phyloP scores from a whole-genome alignment of 441 rosid species.

The Theobroma grandiflorum region DNA sequence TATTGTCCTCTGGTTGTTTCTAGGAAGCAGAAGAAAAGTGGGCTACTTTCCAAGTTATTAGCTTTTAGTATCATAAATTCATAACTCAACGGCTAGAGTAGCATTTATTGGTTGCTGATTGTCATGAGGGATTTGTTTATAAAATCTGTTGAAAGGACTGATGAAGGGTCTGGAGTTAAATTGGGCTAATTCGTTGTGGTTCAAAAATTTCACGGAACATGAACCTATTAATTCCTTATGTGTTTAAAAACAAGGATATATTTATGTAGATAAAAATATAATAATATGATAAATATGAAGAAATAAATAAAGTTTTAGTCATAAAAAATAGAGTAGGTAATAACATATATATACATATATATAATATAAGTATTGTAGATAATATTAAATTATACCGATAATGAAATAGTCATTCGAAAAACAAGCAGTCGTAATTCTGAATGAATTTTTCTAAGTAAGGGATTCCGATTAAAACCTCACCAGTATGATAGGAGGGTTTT shows the following conservation, averaged over 20 bases:
- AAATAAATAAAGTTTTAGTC: no score
- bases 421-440: no score
- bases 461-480: no score
- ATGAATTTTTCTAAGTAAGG: no score
- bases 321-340: no score
- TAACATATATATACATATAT: no score
- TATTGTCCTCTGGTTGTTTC: background rate
- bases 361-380: no score
- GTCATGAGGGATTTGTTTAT: background rate
- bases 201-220: background rate
- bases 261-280: no score
- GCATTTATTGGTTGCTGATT: constrained; percentile 6
- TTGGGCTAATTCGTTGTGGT: background rate
- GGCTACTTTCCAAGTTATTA: background rate
- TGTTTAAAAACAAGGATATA: background rate
- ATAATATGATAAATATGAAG: no score
- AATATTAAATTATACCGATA: no score
- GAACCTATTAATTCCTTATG: constrained; percentile 9
- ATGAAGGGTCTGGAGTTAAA: background rate
- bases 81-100: constrained; percentile 9
- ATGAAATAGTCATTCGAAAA: no score
- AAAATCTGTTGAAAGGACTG: constrained; percentile 8
- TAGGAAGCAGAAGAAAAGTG: constrained; percentile 10
- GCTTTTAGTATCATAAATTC: constrained; percentile 3
- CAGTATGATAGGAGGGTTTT: no score